These are phyloP conservation scores for Deinandra increscens DNA, from an alignment of 129 eudicot genomes.

Conservation along the genomic window DNA sequence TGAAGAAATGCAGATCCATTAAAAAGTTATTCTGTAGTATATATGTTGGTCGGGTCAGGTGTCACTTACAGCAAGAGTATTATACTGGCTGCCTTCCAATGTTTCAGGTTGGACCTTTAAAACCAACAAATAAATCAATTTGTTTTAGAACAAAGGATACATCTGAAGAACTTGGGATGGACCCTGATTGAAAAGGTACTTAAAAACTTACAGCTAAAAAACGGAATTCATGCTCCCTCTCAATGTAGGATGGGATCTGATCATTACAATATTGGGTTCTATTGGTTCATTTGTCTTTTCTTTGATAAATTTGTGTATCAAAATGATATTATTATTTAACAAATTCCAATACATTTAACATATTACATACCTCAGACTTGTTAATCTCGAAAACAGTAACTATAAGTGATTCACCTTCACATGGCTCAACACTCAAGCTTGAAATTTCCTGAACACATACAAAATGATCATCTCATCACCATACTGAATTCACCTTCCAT, in stretches of 20 bases:
- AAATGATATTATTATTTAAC: not conserved
- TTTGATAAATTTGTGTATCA: not conserved
- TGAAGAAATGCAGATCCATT: not conserved
- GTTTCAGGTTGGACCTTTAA: constrained; percentile 78
- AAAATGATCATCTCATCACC: constrained; percentile 16
- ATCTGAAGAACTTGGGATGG: not conserved
- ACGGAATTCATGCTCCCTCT: constrained; percentile 93
- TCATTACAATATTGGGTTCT: constrained; percentile 20
- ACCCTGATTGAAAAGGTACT: not conserved
- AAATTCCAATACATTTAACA: constrained; percentile 14
- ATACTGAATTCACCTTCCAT: constrained; percentile 3
- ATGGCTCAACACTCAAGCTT: constrained; percentile 97
- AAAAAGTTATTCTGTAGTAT: not conserved
- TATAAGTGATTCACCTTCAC: constrained; percentile 77
- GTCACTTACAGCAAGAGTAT: constrained; percentile 66
- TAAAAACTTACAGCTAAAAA: constrained; percentile 81
- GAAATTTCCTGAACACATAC: constrained; percentile 68
- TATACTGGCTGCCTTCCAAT: constrained; percentile 60
- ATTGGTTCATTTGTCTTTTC: constrained; percentile 13
- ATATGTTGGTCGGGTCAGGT: not conserved
- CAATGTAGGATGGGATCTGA: constrained; percentile 81
- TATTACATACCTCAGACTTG: constrained; percentile 73
- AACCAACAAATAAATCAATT: constrained; percentile 10
- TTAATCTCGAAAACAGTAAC: constrained; percentile 87
- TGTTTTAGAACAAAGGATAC: not conserved